Evolutionary conservation across 2,329 filamentous ascomycete species (phyloP), one percentile per base, ranked within the genome.

Genomic region (Alternaria arborescens): DNA sequence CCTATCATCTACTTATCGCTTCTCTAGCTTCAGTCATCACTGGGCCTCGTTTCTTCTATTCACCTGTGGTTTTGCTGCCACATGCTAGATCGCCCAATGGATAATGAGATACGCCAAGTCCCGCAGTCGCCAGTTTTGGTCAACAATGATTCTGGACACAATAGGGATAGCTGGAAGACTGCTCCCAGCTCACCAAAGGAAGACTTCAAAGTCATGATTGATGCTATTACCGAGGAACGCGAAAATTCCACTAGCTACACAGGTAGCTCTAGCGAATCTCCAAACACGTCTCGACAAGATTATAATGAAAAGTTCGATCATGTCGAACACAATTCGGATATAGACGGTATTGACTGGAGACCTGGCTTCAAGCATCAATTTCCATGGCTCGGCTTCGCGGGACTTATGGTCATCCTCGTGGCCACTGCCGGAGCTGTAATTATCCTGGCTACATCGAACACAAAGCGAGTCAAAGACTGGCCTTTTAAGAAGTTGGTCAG

Each of bases 281-380:
- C 24, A 20, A 4, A 42, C 18, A 12, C 12, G 32, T 12, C 6
- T 18, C 34, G 28, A 28, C 18, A 20, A 20, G 38, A 52, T 4
- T 51, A 40, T 18, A 40, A 28, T n/a, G 46, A 55, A 12, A 58
- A 55, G 51, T 30, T 10, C 8, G 41, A 34, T n/a, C 24, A 58
- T 34, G 34, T 44, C 24, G 57, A 52, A 22, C 43, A 55, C 18
- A 44, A 63, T 8, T 12, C 28, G 18, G 53, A 68, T 20, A 14
- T 34, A 1, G 64, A 67, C 36, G 68, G 68, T 11, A 71, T 72
- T 36, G 68, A 72, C 41, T 72, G 68, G 70, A 63, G 62, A 20
- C 67, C 70, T 8, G 68, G 70, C 10, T 69, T 66, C 50, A 62
- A 61, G 30, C 44, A 67, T n/a, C 68, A 68, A 16, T 72, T 71